phyloP scores from a whole-genome alignment of 129 eudicot species.

The Flaveria brownii region DNA sequence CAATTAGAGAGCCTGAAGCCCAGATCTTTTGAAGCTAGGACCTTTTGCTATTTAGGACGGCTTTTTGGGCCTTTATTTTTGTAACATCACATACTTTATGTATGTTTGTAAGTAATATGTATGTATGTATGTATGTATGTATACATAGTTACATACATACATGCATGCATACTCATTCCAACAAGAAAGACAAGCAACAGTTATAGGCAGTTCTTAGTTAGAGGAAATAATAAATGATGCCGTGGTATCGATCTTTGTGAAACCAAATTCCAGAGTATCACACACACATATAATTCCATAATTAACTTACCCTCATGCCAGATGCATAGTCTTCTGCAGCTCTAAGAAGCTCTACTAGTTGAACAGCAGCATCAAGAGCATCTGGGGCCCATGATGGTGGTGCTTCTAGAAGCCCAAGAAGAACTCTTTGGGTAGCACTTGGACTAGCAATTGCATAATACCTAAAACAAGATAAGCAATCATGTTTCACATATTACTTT shows the following conservation, averaged over 20 bases:
- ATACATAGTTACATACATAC: neutral
- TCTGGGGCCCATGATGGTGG: slow-evolving; percentile 99
- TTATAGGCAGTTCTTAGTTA: neutral
- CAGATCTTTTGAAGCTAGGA: neutral
- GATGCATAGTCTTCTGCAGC: slow-evolving; percentile 99
- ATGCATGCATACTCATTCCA: neutral
- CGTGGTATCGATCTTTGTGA: slow-evolving; percentile 3
- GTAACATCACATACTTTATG: neutral
- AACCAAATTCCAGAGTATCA: slow-evolving; percentile 9
- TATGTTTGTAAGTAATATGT: neutral
- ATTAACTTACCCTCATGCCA: slow-evolving; percentile 81
- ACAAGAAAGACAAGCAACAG: neutral
- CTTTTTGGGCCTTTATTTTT: neutral
- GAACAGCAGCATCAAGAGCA: slow-evolving; percentile 99
- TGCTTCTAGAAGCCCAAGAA: slow-evolving; percentile 97
- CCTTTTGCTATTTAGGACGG: neutral
- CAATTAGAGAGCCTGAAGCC: neutral
- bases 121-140: neutral
- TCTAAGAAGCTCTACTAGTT: slow-evolving; percentile 90
- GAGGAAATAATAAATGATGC: neutral
- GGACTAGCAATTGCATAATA: slow-evolving; percentile 98
- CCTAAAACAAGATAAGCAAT: slow-evolving; percentile 43
- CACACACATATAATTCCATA: neutral
- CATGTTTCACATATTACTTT: neutral
- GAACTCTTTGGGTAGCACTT: slow-evolving; percentile 96